These are phyloP conservation scores for Metschnikowia dekortorum DNA, from an alignment of 805 yeast genomes.

Conservation along the genomic window DNA sequence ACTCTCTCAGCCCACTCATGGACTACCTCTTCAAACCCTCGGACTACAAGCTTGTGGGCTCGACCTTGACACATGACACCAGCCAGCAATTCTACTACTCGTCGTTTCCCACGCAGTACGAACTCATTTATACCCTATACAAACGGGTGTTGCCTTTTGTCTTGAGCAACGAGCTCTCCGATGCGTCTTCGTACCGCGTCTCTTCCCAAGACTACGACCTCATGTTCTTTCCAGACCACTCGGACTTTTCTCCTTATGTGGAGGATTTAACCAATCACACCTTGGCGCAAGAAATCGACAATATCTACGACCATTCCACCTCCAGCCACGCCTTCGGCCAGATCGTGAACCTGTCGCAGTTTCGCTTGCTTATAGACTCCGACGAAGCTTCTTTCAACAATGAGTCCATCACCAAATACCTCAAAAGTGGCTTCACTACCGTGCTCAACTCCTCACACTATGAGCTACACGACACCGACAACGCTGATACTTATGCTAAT, in stretches of 20 bases:
- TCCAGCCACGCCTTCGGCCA: not conserved
- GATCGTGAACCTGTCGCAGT: slow-evolving; percentile 17
- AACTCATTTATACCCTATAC: slow-evolving; percentile 23
- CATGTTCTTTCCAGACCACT: slow-evolving; percentile 12
- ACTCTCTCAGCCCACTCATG: slow-evolving; percentile 18
- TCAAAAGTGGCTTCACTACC: slow-evolving; percentile 64
- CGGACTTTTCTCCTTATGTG: slow-evolving; percentile 10
- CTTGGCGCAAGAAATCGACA: not conserved
- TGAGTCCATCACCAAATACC: slow-evolving; percentile 31
- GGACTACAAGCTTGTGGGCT: slow-evolving; percentile 9
- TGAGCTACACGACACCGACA: slow-evolving; percentile 1
- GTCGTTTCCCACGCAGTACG: slow-evolving; percentile 25
- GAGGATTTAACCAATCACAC: slow-evolving; percentile 1
- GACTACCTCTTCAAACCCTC: slow-evolving; percentile 25
- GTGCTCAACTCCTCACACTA: slow-evolving; percentile 42
- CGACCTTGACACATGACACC: not conserved
- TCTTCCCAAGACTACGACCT: slow-evolving; percentile 19
- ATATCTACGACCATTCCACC: not conserved
- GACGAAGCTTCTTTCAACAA: slow-evolving; percentile 34
- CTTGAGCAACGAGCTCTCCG: slow-evolving; percentile 19
- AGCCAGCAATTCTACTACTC: slow-evolving; percentile 14
- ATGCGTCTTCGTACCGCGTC: slow-evolving; percentile 21
- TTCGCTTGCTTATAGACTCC: slow-evolving; percentile 33
- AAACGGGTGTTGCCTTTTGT: slow-evolving; percentile 28
- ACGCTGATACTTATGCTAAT: not conserved